Conservation (phyloP, 2,329 filamentous ascomycete genomes). For the Penicillium occitanis region DNA sequence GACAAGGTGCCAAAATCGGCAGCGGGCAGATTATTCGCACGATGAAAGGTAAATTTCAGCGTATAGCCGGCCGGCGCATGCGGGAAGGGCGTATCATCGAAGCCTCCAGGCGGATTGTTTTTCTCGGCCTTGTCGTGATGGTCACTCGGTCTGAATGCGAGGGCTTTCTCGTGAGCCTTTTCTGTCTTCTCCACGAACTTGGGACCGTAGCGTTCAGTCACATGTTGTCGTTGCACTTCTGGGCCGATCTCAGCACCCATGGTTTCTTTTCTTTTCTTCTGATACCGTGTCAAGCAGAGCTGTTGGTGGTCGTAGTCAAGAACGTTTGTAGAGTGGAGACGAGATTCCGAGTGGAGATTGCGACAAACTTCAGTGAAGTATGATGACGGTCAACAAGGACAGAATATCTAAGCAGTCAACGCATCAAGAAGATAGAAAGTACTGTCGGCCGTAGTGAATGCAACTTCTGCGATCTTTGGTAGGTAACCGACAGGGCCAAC, state of each 20-base stretch:
- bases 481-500: background rate
- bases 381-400: background rate
- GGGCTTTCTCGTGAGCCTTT: constrained; percentile 38
- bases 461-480: background rate
- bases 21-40: constrained; percentile 75
- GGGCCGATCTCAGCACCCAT: constrained; percentile 18
- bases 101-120: constrained; percentile 68
- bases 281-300: background rate
- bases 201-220: constrained; percentile 37
- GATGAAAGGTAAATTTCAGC: constrained; percentile 78
- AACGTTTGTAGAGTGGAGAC: background rate
- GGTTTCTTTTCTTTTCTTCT: background rate
- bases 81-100: constrained; percentile 75
- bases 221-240: constrained; percentile 26
- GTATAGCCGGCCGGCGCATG: constrained; percentile 76
- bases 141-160: constrained; percentile 27
- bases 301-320: background rate
- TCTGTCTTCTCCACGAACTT: constrained; percentile 41
- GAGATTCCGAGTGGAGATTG: background rate
- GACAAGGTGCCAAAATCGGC: constrained; percentile 75
- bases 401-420: background rate
- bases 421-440: background rate
- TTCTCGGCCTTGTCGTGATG: constrained; percentile 13
- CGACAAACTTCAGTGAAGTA: background rate
- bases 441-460: too few species aligned